phyloP scores from a whole-genome alignment of 768 basidiomycete genomes.

The Amanita brunnescens region DNA sequence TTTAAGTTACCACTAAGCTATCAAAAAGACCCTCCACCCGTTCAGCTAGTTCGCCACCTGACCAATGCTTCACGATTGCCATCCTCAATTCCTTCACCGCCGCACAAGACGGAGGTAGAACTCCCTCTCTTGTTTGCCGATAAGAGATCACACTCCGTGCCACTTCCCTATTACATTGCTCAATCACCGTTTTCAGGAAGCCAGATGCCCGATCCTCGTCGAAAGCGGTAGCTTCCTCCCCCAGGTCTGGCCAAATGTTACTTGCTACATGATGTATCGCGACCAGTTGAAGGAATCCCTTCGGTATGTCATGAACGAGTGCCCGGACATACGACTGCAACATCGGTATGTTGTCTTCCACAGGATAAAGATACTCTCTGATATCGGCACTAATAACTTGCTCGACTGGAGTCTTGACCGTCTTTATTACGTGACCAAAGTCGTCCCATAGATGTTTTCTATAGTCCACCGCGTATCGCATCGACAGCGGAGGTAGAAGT shows the following conservation, averaged over 20 bases:
- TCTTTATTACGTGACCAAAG: slow-evolving; percentile 56
- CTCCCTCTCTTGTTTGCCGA: slow-evolving; percentile 32
- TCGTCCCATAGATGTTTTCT: slow-evolving; percentile 81
- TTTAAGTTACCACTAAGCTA: neutral
- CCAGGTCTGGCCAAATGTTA: slow-evolving; percentile 66
- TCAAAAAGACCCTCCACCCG: slow-evolving; percentile 2
- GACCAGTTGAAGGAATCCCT: slow-evolving; percentile 56
- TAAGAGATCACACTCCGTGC: slow-evolving; percentile 53
- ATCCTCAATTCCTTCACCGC: slow-evolving; percentile 17
- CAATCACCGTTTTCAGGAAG: slow-evolving; percentile 43
- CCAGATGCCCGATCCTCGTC: slow-evolving; percentile 31
- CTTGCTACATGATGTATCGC: slow-evolving; percentile 75
- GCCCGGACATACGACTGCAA: slow-evolving; percentile 56
- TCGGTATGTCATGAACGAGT: slow-evolving; percentile 33
- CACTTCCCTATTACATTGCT: slow-evolving; percentile 36
- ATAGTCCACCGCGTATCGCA: slow-evolving; percentile 75
- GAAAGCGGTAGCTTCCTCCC: slow-evolving; percentile 13
- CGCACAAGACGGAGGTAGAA: slow-evolving; percentile 41
- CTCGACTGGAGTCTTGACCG: slow-evolving; percentile 41
- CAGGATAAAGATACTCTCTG: slow-evolving; percentile 61
- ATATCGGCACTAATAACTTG: slow-evolving; percentile 46
- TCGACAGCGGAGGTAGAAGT: slow-evolving; percentile 67
- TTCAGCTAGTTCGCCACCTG: slow-evolving; percentile 8
- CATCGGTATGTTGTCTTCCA: slow-evolving; percentile 54
- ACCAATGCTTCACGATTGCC: slow-evolving; percentile 17